These are phyloP conservation scores for Ambrosiella cleistominuta DNA, from an alignment of 2,329 filamentous ascomycete species.

Conservation along the genomic window DNA sequence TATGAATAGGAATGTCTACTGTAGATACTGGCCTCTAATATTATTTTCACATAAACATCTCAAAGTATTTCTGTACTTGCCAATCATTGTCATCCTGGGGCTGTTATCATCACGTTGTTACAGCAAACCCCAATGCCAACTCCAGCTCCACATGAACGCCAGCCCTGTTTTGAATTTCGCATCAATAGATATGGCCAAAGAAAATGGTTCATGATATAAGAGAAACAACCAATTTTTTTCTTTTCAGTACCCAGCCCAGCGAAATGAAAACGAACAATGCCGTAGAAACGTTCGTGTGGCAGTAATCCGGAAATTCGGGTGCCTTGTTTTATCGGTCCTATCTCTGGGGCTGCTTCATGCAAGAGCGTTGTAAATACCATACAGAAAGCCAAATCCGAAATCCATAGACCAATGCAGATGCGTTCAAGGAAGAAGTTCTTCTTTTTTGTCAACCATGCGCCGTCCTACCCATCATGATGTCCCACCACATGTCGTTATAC, in stretches of 20 bases:
- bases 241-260: slow-evolving; percentile 9
- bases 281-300: slow-evolving; percentile 6
- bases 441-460: slow-evolving; percentile 14
- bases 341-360: slow-evolving; percentile 13
- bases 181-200: background rate
- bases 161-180: background rate
- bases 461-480: slow-evolving; percentile 13
- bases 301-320: slow-evolving; percentile 10
- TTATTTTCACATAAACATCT: too few relatives aligned
- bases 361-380: slow-evolving; percentile 11
- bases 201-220: background rate
- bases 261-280: slow-evolving; percentile 5
- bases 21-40: too few relatives aligned
- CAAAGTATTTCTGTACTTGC: too few relatives aligned
- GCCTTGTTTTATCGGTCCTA: slow-evolving; percentile 11
- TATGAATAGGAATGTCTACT: too few relatives aligned
- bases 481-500: slow-evolving; percentile 12
- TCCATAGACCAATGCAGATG: slow-evolving; percentile 13
- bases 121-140: background rate
- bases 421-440: slow-evolving; percentile 12
- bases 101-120: background rate
- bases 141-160: background rate
- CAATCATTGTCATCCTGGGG: background rate
- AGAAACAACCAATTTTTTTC: slow-evolving; percentile 3
- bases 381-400: slow-evolving; percentile 13